Percentiles rank a stretch among this genome's conserved stretches.
phyloP scores from a whole-genome alignment of 805 yeast genomes.

The Barnettozyma sp. region DNA sequence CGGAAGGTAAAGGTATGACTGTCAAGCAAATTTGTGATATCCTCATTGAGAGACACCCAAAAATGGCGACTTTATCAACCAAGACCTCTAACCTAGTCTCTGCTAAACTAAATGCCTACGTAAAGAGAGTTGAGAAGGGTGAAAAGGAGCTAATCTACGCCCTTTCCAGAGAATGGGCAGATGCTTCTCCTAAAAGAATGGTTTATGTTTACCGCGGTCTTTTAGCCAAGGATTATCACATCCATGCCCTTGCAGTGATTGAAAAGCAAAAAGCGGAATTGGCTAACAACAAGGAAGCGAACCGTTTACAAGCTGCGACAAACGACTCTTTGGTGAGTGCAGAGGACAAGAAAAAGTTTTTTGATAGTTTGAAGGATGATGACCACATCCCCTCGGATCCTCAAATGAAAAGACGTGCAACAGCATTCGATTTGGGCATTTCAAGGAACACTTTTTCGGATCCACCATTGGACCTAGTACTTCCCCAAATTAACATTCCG shows the following conservation, averaged over 20 bases:
- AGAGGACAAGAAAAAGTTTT: conserved; percentile 17
- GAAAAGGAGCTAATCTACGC: conserved; percentile 68
- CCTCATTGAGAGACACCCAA: conserved; percentile 67
- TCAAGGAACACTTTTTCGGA: conserved; percentile 33
- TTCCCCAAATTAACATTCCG: conserved; percentile 48
- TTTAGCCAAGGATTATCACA: conserved; percentile 65
- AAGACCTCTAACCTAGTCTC: conserved; percentile 75
- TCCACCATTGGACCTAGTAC: conserved; percentile 30
- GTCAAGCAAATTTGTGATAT: conserved; percentile 82
- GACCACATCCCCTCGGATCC: conserved; percentile 9
- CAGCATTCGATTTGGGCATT: conserved; percentile 46
- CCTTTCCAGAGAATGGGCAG: conserved; percentile 84
- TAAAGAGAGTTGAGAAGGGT: conserved; percentile 78
- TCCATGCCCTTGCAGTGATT: conserved; percentile 61
- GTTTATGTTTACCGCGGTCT: conserved; percentile 80
- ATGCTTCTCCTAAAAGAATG: conserved; percentile 84
- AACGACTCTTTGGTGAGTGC: conserved; percentile 19
- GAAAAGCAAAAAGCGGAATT: conserved; percentile 37
- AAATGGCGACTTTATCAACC: conserved; percentile 73
- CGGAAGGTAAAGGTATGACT: conserved; percentile 75
- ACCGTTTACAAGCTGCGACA: not conserved
- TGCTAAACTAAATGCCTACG: conserved; percentile 80
- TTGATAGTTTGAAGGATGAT: conserved; percentile 21
- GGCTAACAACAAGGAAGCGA: conserved; percentile 4
- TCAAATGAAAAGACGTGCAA: conserved; percentile 40